A percentile compares a stretch with the other conserved stretches of the same genome.
These are phyloP conservation scores for Pythium myriotylum DNA, from an alignment of 352 stramenopile species.

Conservation along the genomic window DNA sequence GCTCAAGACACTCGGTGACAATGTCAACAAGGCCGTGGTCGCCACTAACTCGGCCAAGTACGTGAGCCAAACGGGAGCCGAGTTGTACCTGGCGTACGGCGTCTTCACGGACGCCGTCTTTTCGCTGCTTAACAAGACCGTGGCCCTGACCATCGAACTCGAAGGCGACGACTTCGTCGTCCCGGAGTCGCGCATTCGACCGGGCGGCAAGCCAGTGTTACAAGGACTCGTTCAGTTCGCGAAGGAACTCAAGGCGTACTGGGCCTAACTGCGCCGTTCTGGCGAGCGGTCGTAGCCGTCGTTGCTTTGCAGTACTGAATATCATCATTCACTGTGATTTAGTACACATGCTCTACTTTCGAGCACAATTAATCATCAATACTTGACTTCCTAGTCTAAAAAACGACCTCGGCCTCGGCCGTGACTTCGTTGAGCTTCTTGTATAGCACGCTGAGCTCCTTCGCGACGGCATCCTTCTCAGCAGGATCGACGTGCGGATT, in stretches of 20 bases:
- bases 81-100: conserved; percentile 40
- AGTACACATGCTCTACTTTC: not conserved
- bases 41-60: conserved; percentile 15
- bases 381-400: conserved; percentile 3
- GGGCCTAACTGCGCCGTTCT: too few relatives aligned
- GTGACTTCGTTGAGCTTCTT: conserved; percentile 44
- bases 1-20: conserved; percentile 34
- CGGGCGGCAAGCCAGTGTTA: conserved; percentile 30
- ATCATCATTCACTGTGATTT: not conserved
- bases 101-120: conserved; percentile 38
- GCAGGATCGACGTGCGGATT: conserved; percentile 37
- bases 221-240: conserved; percentile 31
- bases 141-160: conserved; percentile 39
- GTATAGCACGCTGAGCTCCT: conserved; percentile 35
- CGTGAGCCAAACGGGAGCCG: conserved; percentile 23
- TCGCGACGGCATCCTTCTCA: conserved; percentile 45
- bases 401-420: conserved; percentile 26
- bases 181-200: conserved; percentile 29
- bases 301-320: not conserved
- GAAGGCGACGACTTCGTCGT: conserved; percentile 34
- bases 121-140: conserved; percentile 34
- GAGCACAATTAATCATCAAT: not conserved
- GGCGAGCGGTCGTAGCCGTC: too few relatives aligned
- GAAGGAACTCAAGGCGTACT: conserved; percentile 11
- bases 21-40: conserved; percentile 29